These are phyloP conservation scores for Aureobasidium sp. DNA, from an alignment of 2,329 filamentous ascomycete species.

Conservation along the genomic window DNA sequence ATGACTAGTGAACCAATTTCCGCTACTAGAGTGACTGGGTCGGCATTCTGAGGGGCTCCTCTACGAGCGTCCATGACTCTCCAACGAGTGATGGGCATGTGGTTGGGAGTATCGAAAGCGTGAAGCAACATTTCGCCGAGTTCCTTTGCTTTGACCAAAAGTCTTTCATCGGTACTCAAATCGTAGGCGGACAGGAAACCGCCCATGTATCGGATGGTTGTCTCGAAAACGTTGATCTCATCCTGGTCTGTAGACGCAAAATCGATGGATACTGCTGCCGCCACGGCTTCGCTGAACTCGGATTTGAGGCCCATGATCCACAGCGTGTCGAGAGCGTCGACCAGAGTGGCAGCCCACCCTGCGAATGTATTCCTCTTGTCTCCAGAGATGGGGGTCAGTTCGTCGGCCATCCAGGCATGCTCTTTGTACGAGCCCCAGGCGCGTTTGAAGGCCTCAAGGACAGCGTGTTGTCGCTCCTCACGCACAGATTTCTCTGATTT, in stretches of 20 bases:
- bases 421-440: constrained; percentile 38
- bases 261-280: constrained; percentile 36
- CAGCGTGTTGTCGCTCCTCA: constrained; percentile 29
- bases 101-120: constrained; percentile 40
- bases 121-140: constrained; percentile 38
- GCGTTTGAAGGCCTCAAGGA: constrained; percentile 36
- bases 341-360: constrained; percentile 78
- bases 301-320: constrained; percentile 60
- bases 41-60: constrained; percentile 32
- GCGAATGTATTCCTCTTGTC: constrained; percentile 71
- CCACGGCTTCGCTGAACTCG: constrained; percentile 39
- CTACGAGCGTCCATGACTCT: constrained; percentile 31
- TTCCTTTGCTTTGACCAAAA: constrained; percentile 30
- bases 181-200: constrained; percentile 31
- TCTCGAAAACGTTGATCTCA: constrained; percentile 42
- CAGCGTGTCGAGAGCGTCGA: constrained; percentile 65
- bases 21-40: constrained; percentile 35
- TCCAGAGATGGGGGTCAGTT: constrained; percentile 43
- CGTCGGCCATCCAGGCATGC: constrained; percentile 42
- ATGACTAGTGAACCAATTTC: constrained; percentile 41
- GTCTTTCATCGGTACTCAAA: constrained; percentile 27
- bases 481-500: constrained; percentile 24
- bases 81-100: constrained; percentile 41
- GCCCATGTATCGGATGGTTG: constrained; percentile 37
- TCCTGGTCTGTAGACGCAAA: constrained; percentile 32